phyloP scores from a whole-genome alignment of 768 basidiomycete species.

The Panellus pusillus region DNA sequence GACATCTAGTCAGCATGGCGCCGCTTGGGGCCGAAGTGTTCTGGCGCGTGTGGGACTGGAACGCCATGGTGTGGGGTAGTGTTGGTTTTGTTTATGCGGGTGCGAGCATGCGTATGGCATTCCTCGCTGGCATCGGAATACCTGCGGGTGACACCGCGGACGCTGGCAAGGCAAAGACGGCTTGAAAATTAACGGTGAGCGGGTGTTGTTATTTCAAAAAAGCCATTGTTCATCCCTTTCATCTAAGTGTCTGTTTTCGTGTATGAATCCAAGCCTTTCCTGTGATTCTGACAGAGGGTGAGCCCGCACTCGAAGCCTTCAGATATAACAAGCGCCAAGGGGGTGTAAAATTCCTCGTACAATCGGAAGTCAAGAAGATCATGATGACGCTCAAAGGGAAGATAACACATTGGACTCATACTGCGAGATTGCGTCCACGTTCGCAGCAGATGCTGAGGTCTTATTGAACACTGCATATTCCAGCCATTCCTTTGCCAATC shows the following conservation, averaged over 20 bases:
- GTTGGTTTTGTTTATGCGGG: constrained; percentile 54
- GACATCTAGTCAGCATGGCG: constrained; percentile 46
- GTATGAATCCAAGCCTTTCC: too few species aligned
- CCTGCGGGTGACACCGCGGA: background rate
- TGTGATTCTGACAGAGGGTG: too few species aligned
- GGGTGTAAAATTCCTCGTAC: too few species aligned
- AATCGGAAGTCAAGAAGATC: too few species aligned
- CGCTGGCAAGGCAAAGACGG: background rate
- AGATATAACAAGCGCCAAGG: too few species aligned
- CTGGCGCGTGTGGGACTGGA: constrained; percentile 48
- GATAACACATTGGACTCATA: too few species aligned
- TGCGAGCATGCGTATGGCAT: constrained; percentile 43
- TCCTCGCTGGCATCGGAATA: constrained; percentile 38
- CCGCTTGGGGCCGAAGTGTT: constrained; percentile 43
- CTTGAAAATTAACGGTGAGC: too few species aligned
- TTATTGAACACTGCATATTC: constrained; percentile 16
- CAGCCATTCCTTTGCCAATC: constrained; percentile 15
- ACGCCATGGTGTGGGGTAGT: constrained; percentile 55
- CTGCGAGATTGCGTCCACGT: constrained; percentile 13
- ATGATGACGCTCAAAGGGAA: too few species aligned
- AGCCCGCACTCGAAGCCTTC: too few species aligned
- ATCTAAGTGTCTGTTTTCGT: too few species aligned
- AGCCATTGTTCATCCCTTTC: too few species aligned
- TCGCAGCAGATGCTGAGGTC: constrained; percentile 4
- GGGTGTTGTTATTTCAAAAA: too few species aligned